Evolutionary conservation across 495 filamentous ascomycete species (phyloP).

Genomic region (Trichoderma parareesei): DNA sequence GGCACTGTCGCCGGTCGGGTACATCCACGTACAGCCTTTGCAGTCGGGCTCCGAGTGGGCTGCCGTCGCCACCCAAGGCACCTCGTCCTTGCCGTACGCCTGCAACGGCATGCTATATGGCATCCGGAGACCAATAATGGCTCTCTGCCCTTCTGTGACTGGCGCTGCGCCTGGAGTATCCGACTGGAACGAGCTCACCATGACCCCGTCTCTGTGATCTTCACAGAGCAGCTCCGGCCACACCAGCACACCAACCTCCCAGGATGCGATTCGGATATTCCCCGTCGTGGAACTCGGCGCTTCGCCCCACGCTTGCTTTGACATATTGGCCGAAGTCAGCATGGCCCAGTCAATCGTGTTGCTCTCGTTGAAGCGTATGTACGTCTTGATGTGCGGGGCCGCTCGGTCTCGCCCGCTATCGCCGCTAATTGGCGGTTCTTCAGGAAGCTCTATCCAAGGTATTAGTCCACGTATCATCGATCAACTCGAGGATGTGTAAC

Average conservation of each 20-base stretch:
- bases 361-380: conserved; percentile 57
- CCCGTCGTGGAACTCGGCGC: conserved; percentile 36
- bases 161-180: conserved; percentile 37
- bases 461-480: not conserved
- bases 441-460: conserved; percentile 10
- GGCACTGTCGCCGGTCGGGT: not conserved
- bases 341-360: conserved; percentile 75
- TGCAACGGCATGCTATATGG: conserved; percentile 76
- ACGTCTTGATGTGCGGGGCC: conserved; percentile 89
- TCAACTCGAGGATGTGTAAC: not conserved
- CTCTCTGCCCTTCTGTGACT: conserved; percentile 15
- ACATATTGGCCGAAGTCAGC: conserved; percentile 77
- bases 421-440: conserved; percentile 15
- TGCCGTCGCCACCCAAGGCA: conserved; percentile 72
- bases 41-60: conserved; percentile 58
- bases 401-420: conserved; percentile 55
- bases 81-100: conserved; percentile 52
- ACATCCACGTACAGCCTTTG: conserved; percentile 41
- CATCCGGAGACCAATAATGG: conserved; percentile 62
- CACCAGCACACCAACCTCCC: conserved; percentile 77
- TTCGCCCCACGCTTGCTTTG: conserved; percentile 86
- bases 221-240: conserved; percentile 64
- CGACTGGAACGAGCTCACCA: conserved; percentile 61
- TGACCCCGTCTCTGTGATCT: conserved; percentile 44
- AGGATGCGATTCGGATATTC: conserved; percentile 66